Base-by-base conservation (phyloP, 2,329 filamentous ascomycete species). In the Monosporascus sp. region DNA sequence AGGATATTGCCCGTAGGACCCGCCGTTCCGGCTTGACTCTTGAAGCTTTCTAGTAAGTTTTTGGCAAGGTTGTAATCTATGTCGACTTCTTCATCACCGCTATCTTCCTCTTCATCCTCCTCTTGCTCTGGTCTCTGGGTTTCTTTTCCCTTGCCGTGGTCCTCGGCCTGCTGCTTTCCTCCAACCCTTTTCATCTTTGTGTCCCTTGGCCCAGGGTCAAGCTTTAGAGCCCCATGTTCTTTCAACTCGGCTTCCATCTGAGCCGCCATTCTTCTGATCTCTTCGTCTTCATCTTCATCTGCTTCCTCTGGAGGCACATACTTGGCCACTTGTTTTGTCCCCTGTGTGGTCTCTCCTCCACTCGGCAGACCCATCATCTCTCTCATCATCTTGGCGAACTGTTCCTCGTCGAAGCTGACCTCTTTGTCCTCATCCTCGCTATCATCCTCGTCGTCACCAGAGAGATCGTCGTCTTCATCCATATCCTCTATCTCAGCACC, bases 21-120 rank as follows among this genome's bases (percentile, higher is more conserved):
- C 34, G 90, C 79, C 76, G 88, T 83, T 14, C 94, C 94, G 19
- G 79, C 90, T 69, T 97, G 93, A 17, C 89, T 87, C 66, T 96
- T 95, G 72, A 99, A 92, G 63, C 90, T 93, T 69, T 97, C 91
- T 1, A 99, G 76, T 52, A 99, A 76, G 64, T 97, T 97, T 69
- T 88, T 91, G 19, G 90, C 91, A 24, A 99, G 77, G 57, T 94
- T 93, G 61, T 91, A 88, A 66, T 97, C 90, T 27, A 94, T 83
- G 58, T 91, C 79, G 5, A 94, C 81, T 51, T 87, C 84, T 0
- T 82, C 79, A 9, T 83, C 73, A 3, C 70, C 72, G 9, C 75
- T 76, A 8, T 81, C 77, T 3, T 79, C 76, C 40, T 82, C 74
- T 24, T 77, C 75, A 27, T 78, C 71, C 7, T 75, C 69, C 49